Evolutionary conservation across 768 basidiomycete species (phyloP), one percentile per base, ranked within the genome.

Genomic region (Collybia sordida): DNA sequence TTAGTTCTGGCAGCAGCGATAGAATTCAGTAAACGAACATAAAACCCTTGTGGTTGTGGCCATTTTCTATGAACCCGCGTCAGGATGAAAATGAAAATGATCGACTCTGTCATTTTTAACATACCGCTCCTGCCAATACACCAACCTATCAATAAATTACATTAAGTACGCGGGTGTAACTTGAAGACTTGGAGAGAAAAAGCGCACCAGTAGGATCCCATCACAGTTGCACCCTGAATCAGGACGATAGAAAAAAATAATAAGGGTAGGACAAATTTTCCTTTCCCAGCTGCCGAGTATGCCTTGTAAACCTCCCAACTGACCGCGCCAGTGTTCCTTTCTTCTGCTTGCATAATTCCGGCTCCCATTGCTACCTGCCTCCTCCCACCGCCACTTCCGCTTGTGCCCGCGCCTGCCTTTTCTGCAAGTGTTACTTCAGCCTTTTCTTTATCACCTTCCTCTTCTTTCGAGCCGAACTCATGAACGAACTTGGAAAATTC

Each of bases 121-220:
- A 50, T 64, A 81, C 77, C 64, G 56, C 57, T 89, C 85, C 61
- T 91, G 81, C 91, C 92, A 95, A 72, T 87, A 95, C 1, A 93
- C 85, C 48, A 95, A 75, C 85, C 86, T 84, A 36, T 23, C 22
- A 15, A 5, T 22, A 11, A n/a, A 42, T 23, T 40, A 12, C 24
- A 40, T 19, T 35, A 45, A 23, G 38, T 44, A 25, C 23, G 23
- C 27, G 12, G 41, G 17, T 27, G 12, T 37, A 3, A 34, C 0
- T 49, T 18, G 2, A 43, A 43, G 14, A n/a, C n/a, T n/a, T n/a
- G n/a, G n/a, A n/a, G n/a, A n/a, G 23, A n/a, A 42, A 15, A 28
- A 19, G 63, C 80, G 38, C 50, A 85, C 88, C 88, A 90, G 59
- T 89, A 90, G 0, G 83, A 82, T 6, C 83, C 80, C 72, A 96